phyloP scores from a whole-genome alignment of 2,329 filamentous ascomycete genomes.

The Alternaria sp. region DNA sequence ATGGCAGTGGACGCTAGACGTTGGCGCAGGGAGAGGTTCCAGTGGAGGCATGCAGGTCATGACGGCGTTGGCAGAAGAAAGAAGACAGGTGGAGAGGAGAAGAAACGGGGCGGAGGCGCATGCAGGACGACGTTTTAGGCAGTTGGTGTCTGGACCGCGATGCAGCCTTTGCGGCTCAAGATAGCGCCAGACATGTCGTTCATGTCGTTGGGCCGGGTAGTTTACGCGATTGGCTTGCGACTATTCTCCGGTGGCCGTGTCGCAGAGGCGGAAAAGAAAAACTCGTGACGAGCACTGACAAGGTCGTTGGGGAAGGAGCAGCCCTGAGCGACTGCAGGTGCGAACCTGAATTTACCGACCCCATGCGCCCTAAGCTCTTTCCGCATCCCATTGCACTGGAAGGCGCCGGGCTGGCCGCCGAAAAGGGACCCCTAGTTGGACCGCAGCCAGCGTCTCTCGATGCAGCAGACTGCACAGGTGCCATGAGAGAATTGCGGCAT shows the following conservation, averaged over 20 bases:
- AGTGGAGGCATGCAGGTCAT: conserved; percentile 19
- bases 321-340: conserved; percentile 27
- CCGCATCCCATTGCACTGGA: conserved; percentile 24
- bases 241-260: conserved; percentile 4
- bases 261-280: conserved; percentile 5
- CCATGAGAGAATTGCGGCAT: conserved; percentile 26
- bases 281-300: not conserved
- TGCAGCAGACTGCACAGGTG: conserved; percentile 27
- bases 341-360: conserved; percentile 40
- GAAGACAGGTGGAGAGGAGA: conserved; percentile 31
- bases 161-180: conserved; percentile 35
- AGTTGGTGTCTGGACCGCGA: conserved; percentile 30
- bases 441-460: conserved; percentile 16
- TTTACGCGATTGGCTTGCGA: conserved; percentile 8
- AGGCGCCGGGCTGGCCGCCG: conserved; percentile 30
- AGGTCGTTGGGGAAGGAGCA: conserved; percentile 16
- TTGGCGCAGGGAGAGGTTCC: conserved; percentile 16
- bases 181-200: conserved; percentile 1
- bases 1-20: conserved; percentile 7
- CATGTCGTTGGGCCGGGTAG: conserved; percentile 1
- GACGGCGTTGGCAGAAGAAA: conserved; percentile 29
- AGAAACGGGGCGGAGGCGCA: conserved; percentile 38
- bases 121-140: conserved; percentile 45
- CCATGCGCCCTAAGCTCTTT: conserved; percentile 32
- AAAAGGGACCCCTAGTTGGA: conserved; percentile 2